Conservation (phyloP, 371 early-diverging fungal genomes). For the Mortierella sp. region DNA sequence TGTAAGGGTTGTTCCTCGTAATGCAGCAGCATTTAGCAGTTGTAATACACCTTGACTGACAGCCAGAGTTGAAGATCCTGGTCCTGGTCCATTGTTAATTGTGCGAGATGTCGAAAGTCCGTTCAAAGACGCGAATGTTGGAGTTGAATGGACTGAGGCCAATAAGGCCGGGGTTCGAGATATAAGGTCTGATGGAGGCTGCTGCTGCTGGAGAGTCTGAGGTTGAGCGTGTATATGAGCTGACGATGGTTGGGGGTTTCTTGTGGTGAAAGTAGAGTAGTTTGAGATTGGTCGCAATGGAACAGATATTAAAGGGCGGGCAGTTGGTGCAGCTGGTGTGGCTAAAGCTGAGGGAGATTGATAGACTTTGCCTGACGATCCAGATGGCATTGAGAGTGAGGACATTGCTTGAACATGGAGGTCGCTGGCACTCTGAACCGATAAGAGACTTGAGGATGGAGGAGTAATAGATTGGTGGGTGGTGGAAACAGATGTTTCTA, state of each 20-base stretch:
- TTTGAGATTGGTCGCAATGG: background rate
- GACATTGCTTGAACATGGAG: background rate
- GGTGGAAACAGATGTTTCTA: too few relatives aligned
- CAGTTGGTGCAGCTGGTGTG: background rate
- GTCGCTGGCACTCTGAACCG: too few relatives aligned
- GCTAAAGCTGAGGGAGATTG: background rate
- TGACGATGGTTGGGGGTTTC: background rate
- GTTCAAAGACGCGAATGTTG: too few relatives aligned
- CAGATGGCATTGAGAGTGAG: background rate
- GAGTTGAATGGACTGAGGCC: background rate
- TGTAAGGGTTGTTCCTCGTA: background rate
- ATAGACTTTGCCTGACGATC: background rate
- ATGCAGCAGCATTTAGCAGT: background rate
- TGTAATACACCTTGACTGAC: background rate
- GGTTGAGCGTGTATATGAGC: background rate
- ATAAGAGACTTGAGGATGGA: too few relatives aligned
- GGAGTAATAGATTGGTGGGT: too few relatives aligned
- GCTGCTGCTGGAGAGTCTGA: background rate
- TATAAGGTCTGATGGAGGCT: background rate
- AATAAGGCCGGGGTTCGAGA: background rate
- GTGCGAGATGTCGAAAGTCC: too few relatives aligned
- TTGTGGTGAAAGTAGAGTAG: background rate
- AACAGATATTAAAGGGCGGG: background rate
- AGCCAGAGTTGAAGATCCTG: background rate
- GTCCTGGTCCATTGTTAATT: too few relatives aligned